Conservation (phyloP, 1,139 yeast genomes). For the Kazachstania sp. region DNA sequence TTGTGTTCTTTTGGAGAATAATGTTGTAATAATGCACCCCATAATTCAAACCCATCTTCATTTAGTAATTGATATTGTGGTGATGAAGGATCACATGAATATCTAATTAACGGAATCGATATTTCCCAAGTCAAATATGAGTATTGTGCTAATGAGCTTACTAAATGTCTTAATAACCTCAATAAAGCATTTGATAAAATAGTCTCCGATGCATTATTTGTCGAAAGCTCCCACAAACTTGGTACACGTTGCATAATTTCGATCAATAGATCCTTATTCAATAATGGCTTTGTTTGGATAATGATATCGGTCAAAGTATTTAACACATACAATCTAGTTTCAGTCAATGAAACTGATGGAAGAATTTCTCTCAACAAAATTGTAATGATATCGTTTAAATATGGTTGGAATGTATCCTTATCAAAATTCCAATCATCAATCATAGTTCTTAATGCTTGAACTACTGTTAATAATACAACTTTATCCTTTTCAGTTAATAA, state of each 20-base stretch:
- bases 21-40: conserved; percentile 65
- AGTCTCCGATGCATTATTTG: conserved; percentile 46
- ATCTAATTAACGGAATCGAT: conserved; percentile 55
- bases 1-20: conserved; percentile 24
- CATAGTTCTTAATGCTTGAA: conserved; percentile 59
- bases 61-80: conserved; percentile 54
- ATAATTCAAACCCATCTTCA: conserved; percentile 84
- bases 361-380: conserved; percentile 41
- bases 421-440: conserved; percentile 85
- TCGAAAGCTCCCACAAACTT: conserved; percentile 59
- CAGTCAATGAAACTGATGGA: conserved; percentile 48
- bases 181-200: conserved; percentile 64
- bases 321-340: conserved; percentile 63
- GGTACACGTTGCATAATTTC: conserved; percentile 60
- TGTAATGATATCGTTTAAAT: conserved; percentile 44
- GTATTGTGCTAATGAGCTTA: conserved; percentile 53
- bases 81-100: conserved; percentile 56
- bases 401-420: conserved; percentile 59
- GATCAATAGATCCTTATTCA: conserved; percentile 43
- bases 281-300: conserved; percentile 55
- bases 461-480: conserved; percentile 68
- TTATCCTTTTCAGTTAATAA: conserved; percentile 46
- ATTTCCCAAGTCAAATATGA: conserved; percentile 54
- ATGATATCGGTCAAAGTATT: conserved; percentile 59
- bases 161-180: conserved; percentile 58